Evolutionary conservation across 2,329 filamentous ascomycete species (phyloP).

Genomic region (Xylaria polymorpha): DNA sequence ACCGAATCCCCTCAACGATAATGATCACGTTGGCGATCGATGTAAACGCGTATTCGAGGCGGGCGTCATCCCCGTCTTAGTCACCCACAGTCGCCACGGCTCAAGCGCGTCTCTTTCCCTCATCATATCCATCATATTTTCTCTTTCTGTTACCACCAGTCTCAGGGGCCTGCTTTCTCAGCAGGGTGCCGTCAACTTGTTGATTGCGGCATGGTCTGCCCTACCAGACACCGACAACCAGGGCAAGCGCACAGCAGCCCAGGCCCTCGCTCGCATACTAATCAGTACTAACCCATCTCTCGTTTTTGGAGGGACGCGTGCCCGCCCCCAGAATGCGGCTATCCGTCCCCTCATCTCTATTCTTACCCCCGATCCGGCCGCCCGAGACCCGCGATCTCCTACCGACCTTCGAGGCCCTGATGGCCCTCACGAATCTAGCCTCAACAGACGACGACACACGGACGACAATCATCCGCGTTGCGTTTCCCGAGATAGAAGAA

Average conservation of each 20-base stretch:
- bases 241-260: conserved; percentile 72
- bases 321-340: conserved; percentile 80
- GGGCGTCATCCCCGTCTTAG: conserved; percentile 79
- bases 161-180: conserved; percentile 85
- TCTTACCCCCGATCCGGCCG: conserved; percentile 71
- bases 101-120: conserved; percentile 78
- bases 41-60: conserved; percentile 84
- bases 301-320: conserved; percentile 82
- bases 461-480: conserved; percentile 75
- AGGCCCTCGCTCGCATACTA: conserved; percentile 84
- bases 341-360: conserved; percentile 84
- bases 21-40: conserved; percentile 78
- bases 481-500: conserved; percentile 84
- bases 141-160: conserved; percentile 78
- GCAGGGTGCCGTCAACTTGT: conserved; percentile 89
- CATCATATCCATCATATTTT: conserved; percentile 79
- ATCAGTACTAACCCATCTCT: conserved; percentile 87
- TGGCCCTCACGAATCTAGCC: conserved; percentile 94
- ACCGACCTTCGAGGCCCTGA: conserved; percentile 88
- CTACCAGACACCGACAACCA: conserved; percentile 64
- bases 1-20: conserved; percentile 77
- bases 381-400: conserved; percentile 80
- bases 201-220: conserved; percentile 76
- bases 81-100: conserved; percentile 78
- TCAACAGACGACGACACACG: conserved; percentile 77